A percentile compares a stretch with the other conserved stretches of the same genome.
These are phyloP conservation scores for Magnaporthiopsis rhizophila DNA, from an alignment of 2,329 filamentous ascomycete genomes.

Conservation along the genomic window DNA sequence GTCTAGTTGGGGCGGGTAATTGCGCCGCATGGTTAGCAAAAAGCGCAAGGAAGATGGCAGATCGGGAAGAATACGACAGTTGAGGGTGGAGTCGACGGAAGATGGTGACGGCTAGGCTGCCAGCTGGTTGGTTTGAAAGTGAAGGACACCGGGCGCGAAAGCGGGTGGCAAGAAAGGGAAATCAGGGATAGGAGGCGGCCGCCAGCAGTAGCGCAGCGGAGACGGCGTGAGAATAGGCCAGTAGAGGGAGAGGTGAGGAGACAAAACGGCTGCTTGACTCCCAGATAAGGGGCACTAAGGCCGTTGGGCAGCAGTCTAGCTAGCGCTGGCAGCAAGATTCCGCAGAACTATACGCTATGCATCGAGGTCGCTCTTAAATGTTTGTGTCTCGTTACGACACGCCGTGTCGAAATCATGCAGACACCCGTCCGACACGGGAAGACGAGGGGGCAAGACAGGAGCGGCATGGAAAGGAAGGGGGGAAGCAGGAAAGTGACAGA, in stretches of 20 bases:
- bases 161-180: background rate
- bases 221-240: background rate
- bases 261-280: background rate
- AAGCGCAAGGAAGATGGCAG: background rate
- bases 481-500: background rate
- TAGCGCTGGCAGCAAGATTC: background rate
- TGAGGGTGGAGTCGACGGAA: background rate
- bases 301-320: background rate
- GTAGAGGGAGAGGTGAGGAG: background rate
- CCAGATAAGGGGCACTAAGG: background rate
- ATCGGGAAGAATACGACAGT: background rate
- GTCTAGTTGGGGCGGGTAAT: conserved; percentile 25
- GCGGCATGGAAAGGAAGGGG: conserved; percentile 7
- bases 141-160: background rate
- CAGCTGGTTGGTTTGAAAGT: background rate
- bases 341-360: background rate
- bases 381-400: background rate
- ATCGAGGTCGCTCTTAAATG: background rate
- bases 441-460: background rate
- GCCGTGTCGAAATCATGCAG: background rate
- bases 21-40: background rate
- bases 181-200: background rate
- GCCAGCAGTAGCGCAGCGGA: background rate
- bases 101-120: background rate
- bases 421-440: background rate